These are phyloP conservation scores for Sergeia podlipaevii DNA, from an alignment of 208 protist species.

Conservation along the genomic window DNA sequence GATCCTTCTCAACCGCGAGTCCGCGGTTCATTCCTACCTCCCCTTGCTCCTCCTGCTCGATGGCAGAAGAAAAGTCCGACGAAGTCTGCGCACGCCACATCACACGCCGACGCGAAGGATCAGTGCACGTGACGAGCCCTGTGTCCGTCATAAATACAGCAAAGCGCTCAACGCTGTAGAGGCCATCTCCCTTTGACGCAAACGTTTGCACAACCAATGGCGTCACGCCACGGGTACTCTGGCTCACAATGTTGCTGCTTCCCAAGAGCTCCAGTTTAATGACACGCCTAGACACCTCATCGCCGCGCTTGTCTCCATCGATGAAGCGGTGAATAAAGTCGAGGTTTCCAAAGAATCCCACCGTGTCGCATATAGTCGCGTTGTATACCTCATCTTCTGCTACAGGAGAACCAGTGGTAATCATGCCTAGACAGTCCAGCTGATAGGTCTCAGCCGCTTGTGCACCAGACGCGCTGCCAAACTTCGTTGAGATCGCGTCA, in stretches of 20 bases:
- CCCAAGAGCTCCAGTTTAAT: conserved; percentile 78
- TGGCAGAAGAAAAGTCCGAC: conserved; percentile 33
- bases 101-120: conserved; percentile 67
- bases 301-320: conserved; percentile 57
- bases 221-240: conserved; percentile 43
- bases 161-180: conserved; percentile 71
- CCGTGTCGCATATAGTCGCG: conserved; percentile 77
- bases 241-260: conserved; percentile 60
- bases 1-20: conserved; percentile 13
- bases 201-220: conserved; percentile 82
- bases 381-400: conserved; percentile 50
- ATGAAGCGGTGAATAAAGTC: conserved; percentile 79
- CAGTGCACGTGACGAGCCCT: conserved; percentile 78
- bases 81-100: conserved; percentile 77
- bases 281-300: conserved; percentile 33
- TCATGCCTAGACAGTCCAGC: conserved; percentile 69
- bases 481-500: conserved; percentile 57
- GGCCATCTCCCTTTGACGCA: conserved; percentile 29
- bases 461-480: conserved; percentile 41
- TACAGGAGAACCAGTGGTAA: conserved; percentile 48
- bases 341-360: conserved; percentile 72
- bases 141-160: conserved; percentile 84
- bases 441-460: conserved; percentile 51
- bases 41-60: conserved; percentile 23
- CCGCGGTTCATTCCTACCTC: conserved; percentile 10